Conservation (phyloP, 2,329 filamentous ascomycete species). For the Neonectria ditissima region DNA sequence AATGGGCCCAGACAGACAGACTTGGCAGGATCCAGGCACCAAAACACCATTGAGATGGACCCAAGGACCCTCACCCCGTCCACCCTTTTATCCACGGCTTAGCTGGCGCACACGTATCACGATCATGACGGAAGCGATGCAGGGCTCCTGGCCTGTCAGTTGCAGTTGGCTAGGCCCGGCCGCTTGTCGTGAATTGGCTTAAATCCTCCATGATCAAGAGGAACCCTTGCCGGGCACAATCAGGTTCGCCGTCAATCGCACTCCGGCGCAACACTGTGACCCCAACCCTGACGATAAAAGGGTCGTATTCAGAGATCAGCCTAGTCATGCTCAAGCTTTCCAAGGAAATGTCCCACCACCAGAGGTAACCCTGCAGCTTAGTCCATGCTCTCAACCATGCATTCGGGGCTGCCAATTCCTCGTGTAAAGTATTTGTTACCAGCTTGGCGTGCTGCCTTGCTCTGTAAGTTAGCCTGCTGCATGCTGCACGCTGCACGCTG, state of each 20-base stretch:
- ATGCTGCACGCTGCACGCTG: not conserved
- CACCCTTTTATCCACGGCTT: conserved; percentile 2
- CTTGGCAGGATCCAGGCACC: conserved; percentile 12
- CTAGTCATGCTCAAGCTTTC: conserved; percentile 21
- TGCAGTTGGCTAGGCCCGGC: not conserved
- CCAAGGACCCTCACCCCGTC: conserved; percentile 4
- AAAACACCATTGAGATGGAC: conserved; percentile 15
- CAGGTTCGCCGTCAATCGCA: conserved; percentile 12
- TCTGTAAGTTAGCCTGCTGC: not conserved
- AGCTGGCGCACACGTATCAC: conserved; percentile 8
- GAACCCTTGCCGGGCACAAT: conserved; percentile 1
- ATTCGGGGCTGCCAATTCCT: conserved; percentile 33
- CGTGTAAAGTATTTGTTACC: conserved; percentile 35
- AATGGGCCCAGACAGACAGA: conserved; percentile 1
- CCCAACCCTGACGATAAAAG: conserved; percentile 34
- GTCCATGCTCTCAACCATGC: conserved; percentile 34
- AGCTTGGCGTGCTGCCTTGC: conserved; percentile 22
- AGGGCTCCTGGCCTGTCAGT: conserved; percentile 17
- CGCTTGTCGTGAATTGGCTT: conserved; percentile 2
- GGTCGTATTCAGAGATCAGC: conserved; percentile 35
- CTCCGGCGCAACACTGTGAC: conserved; percentile 12
- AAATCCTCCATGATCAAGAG: not conserved
- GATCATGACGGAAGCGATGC: conserved; percentile 21
- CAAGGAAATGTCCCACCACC: conserved; percentile 34
- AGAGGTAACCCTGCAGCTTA: conserved; percentile 32